Evolutionary conservation across 148 eudicot species (phyloP).

Genomic region (Cornus suecica): DNA sequence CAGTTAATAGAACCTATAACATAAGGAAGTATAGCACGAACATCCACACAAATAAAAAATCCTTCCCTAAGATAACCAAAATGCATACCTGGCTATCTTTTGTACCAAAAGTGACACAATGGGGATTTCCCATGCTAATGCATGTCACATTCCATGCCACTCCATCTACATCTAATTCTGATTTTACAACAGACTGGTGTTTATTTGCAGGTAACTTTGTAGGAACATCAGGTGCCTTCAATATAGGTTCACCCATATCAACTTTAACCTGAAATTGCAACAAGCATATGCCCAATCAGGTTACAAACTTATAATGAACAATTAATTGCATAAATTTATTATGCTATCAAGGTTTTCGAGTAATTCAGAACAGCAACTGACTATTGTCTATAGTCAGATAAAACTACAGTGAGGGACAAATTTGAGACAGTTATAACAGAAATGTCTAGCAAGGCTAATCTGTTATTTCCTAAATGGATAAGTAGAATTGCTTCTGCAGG

Average conservation of each 20-base stretch:
- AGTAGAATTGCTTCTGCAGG: background rate
- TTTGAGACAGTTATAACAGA: background rate
- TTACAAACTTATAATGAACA: slow-evolving; percentile 4
- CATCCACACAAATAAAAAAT: background rate
- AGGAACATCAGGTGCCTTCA: slow-evolving; percentile 74
- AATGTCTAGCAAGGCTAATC: background rate
- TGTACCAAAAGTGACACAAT: slow-evolving; percentile 79
- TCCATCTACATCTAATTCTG: slow-evolving; percentile 75
- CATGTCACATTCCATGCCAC: slow-evolving; percentile 81
- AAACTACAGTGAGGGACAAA: background rate
- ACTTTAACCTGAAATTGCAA: slow-evolving; percentile 72
- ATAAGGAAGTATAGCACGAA: background rate
- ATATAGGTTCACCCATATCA: slow-evolving; percentile 94
- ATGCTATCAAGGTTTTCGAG: background rate
- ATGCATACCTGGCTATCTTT: slow-evolving; percentile 62
- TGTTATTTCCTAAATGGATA: background rate
- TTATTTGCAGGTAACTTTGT: slow-evolving; percentile 71
- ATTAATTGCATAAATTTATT: background rate
- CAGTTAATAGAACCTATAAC: background rate
- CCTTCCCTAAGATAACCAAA: background rate
- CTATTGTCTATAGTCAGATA: background rate
- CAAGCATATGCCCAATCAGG: background rate
- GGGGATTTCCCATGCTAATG: slow-evolving; percentile 99
- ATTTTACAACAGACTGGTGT: slow-evolving; percentile 65
- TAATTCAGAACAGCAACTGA: background rate